Percentiles rank a stretch among this genome's conserved stretches.
phyloP scores from a whole-genome alignment of 371 early-diverging fungal genomes.

The Parasitella parasitica region DNA sequence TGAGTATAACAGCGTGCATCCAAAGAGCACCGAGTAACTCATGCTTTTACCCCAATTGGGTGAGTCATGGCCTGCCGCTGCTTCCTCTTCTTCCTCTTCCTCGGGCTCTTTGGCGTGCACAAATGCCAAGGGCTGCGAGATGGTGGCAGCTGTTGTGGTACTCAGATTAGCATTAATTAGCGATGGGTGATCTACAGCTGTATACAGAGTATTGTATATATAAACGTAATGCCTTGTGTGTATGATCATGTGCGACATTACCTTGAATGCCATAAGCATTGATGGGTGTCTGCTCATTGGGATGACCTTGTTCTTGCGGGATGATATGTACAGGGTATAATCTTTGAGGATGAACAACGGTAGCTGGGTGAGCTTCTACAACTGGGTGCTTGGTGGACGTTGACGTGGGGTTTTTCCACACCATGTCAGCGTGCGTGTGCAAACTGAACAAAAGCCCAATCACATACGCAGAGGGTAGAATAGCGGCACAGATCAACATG shows the following conservation, averaged over 20 bases:
- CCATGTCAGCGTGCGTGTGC: constrained; percentile 86
- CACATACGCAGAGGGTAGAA: constrained; percentile 83
- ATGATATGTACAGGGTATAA: constrained; percentile 26
- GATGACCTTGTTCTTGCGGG: constrained; percentile 1
- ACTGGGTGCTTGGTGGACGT: background rate
- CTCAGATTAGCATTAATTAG: background rate
- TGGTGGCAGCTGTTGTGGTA: background rate
- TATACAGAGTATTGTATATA: background rate
- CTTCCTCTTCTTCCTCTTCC: constrained; percentile 63
- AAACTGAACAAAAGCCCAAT: constrained; percentile 93
- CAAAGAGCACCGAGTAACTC: constrained; percentile 76
- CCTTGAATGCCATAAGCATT: constrained; percentile 4
- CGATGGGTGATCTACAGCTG: background rate
- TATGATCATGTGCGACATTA: background rate
- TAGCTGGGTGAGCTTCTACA: background rate
- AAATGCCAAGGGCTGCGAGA: constrained; percentile 22
- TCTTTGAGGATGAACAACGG: background rate
- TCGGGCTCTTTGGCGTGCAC: constrained; percentile 54
- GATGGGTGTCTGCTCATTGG: constrained; percentile 14
- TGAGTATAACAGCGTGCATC: constrained; percentile 83
- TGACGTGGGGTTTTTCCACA: constrained; percentile 64
- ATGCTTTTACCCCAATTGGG: constrained; percentile 90
- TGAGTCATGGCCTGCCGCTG: constrained; percentile 86
- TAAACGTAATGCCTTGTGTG: background rate
- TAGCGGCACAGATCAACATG: constrained; percentile 86